phyloP scores from a whole-genome alignment of 768 basidiomycete species.

The Tricholoma matsutake region DNA sequence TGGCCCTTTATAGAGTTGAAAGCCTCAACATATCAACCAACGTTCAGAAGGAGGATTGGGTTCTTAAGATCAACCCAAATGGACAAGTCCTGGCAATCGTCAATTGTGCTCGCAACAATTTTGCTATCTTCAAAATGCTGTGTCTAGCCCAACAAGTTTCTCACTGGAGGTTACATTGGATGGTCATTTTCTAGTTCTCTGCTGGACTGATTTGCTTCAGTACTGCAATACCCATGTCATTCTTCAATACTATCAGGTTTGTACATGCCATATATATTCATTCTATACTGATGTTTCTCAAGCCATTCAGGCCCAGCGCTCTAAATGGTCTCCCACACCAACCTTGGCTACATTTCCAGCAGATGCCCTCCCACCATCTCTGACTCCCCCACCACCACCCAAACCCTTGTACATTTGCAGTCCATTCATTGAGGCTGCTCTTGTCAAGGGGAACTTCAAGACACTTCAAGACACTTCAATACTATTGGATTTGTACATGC shows the following conservation, averaged over 20 bases:
- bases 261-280: constrained; percentile 19
- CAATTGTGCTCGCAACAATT: constrained; percentile 58
- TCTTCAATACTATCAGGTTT: constrained; percentile 81
- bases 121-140: constrained; percentile 73
- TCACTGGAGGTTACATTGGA: neutral
- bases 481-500: constrained; percentile 60
- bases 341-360: constrained; percentile 59
- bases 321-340: constrained; percentile 73
- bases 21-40: neutral
- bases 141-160: constrained; percentile 59
- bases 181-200: constrained; percentile 1
- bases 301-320: constrained; percentile 71
- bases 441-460: constrained; percentile 98
- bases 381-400: constrained; percentile 15
- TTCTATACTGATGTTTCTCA: constrained; percentile 6
- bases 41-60: constrained; percentile 44
- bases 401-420: constrained; percentile 89
- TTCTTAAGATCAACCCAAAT: constrained; percentile 71
- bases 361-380: constrained; percentile 41
- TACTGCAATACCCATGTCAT: constrained; percentile 56
- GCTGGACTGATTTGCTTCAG: constrained; percentile 32
- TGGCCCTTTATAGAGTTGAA: neutral
- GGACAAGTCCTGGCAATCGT: constrained; percentile 68
- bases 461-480: too few species aligned
- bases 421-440: constrained; percentile 94